These are phyloP conservation scores for Cucurbita maxima DNA, from an alignment of 306 rosid genomes.

Conservation along the genomic window DNA sequence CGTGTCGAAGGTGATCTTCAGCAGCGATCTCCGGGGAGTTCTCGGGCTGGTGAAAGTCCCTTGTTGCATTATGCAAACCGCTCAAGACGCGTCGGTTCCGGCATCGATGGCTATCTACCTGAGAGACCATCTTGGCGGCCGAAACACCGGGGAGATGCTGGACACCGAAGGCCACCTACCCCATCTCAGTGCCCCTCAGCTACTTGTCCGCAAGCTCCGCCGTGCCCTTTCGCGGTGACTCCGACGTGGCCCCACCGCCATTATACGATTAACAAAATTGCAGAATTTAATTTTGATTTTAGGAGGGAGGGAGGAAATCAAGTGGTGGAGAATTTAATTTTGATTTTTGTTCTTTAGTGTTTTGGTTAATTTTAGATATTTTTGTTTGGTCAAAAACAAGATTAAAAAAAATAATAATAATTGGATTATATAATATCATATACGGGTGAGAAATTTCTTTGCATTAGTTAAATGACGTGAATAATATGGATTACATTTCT, in stretches of 20 bases:
- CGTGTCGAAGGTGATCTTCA: slow-evolving; percentile 47
- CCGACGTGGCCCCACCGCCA: neutral
- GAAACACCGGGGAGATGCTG: slow-evolving; percentile 53
- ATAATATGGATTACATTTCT: too few species aligned
- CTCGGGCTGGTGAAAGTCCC: slow-evolving; percentile 68
- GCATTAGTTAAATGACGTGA: too few species aligned
- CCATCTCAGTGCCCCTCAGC: slow-evolving; percentile 62
- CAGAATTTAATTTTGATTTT: too few species aligned
- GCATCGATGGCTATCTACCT: slow-evolving; percentile 55
- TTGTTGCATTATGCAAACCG: slow-evolving; percentile 67
- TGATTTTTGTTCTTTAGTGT: neutral
- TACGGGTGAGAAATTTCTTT: too few species aligned
- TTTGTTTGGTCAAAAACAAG: neutral
- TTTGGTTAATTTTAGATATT: neutral
- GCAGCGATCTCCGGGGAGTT: slow-evolving; percentile 70
- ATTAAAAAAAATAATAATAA: too few species aligned
- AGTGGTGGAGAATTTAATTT: slow-evolving; percentile 2
- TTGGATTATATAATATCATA: too few species aligned
- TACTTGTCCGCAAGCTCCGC: slow-evolving; percentile 44
- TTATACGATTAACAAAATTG: neutral
- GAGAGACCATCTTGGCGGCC: slow-evolving; percentile 68
- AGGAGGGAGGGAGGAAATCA: neutral
- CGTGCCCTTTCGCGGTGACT: slow-evolving; percentile 37
- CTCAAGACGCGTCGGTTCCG: slow-evolving; percentile 64
- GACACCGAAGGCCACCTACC: slow-evolving; percentile 92